Percentiles rank a stretch among this genome's conserved stretches.
Conservation (phyloP, 495 filamentous ascomycete species). For the Sordaria brevicollis region DNA sequence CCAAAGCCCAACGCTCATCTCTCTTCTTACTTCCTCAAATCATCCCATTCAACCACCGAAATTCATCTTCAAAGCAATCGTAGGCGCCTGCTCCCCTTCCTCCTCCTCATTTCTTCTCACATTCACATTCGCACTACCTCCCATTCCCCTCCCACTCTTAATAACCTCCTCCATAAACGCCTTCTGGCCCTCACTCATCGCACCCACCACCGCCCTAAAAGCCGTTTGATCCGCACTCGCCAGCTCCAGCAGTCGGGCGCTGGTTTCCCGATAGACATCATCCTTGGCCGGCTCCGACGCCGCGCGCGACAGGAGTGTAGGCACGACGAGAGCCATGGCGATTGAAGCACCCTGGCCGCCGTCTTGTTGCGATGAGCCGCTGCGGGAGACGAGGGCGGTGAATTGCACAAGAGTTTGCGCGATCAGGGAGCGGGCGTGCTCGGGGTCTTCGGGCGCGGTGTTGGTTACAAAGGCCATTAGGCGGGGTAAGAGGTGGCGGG, state of each 20-base stretch:
- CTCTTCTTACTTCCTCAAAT: not conserved
- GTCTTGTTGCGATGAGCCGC: constrained; percentile 25
- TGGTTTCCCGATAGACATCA: constrained; percentile 60
- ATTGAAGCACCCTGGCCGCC: constrained; percentile 22
- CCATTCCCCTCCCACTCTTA: constrained; percentile 39
- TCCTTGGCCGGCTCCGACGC: constrained; percentile 28
- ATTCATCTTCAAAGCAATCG: constrained; percentile 89
- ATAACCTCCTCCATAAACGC: constrained; percentile 77
- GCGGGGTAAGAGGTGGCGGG: constrained; percentile 63
- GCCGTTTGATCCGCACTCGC: constrained; percentile 59
- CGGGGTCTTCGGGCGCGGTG: constrained; percentile 59
- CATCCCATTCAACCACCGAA: constrained; percentile 44
- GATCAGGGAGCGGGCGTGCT: constrained; percentile 56
- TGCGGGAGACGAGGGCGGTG: constrained; percentile 39
- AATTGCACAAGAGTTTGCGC: constrained; percentile 65
- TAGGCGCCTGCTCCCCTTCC: constrained; percentile 54
- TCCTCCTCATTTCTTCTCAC: constrained; percentile 22
- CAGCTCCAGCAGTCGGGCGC: constrained; percentile 65
- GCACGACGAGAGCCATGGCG: constrained; percentile 64
- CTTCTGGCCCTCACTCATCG: constrained; percentile 61
- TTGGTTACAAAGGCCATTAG: constrained; percentile 65
- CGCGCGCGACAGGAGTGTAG: constrained; percentile 68
- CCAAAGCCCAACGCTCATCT: not conserved
- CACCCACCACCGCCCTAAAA: constrained; percentile 66
- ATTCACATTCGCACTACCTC: not conserved